Percentiles rank a stretch among this genome's conserved stretches.
Evolutionary conservation across 352 stramenopile genomes (phyloP).

Genomic region (Phytophthora gonapodyides): DNA sequence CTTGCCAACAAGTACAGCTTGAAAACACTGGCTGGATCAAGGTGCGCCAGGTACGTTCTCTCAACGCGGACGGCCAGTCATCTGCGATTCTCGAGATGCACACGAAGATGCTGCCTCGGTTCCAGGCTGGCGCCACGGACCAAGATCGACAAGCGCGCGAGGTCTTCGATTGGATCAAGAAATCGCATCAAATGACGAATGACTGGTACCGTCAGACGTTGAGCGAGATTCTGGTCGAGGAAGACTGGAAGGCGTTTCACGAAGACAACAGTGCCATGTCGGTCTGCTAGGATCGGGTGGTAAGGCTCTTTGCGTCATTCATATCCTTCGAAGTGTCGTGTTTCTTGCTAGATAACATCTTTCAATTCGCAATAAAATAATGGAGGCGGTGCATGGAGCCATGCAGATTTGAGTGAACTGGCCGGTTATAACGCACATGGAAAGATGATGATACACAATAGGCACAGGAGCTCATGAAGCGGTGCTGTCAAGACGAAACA

Average conservation of each 20-base stretch:
- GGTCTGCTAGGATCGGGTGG: conserved; percentile 5
- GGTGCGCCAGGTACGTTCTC: conserved; percentile 7
- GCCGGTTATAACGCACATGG: no score
- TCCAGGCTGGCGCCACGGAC: conserved; percentile 11
- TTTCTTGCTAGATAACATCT: no score
- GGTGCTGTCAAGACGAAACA: no score
- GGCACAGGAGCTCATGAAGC: no score
- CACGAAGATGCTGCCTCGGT: conserved; percentile 18
- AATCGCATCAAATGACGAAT: conserved; percentile 12
- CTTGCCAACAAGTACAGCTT: conserved; percentile 23
- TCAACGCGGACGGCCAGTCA: conserved; percentile 1
- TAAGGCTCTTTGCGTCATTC: not conserved
- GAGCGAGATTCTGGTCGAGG: conserved; percentile 28
- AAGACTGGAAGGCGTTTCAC: conserved; percentile 30
- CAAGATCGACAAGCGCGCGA: conserved; percentile 15
- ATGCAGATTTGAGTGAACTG: no score
- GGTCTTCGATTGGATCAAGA: conserved; percentile 17
- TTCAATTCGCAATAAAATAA: no score
- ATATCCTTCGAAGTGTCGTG: no score
- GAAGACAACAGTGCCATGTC: not conserved
- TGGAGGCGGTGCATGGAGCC: no score
- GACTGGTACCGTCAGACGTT: conserved; percentile 28
- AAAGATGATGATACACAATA: no score
- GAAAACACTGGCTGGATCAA: conserved; percentile 33
- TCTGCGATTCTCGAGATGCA: conserved; percentile 23